Evolutionary conservation across 257 asterid species (phyloP), one percentile per base, ranked within the genome.

Genomic region (Solanum neorickii): DNA sequence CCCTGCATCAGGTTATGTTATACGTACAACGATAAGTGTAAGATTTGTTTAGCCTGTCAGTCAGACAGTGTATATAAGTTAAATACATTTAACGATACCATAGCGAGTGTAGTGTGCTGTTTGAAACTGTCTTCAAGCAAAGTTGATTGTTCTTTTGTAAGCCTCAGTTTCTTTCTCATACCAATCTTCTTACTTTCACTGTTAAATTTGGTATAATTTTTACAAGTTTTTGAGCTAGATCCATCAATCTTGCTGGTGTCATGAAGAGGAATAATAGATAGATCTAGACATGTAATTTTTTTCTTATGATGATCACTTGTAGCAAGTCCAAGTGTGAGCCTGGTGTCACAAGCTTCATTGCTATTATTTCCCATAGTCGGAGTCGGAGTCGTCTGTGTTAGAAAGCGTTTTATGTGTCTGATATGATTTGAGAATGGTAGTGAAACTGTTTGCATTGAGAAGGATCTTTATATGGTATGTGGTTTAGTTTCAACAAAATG

Each of bases 71-170:
- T 39, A 74, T 39, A 11, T 23, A 74, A 74, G 82, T 74, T 74
- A 74, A 74, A 39, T 21, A 35, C 29, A 21, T 31, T 33, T 47
- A 21, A 41, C 23, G 35, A 37, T 29, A 94, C 98, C 92, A 88
- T 91, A 11, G 89, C 91, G 20, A 91, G 93, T 56, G 94, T 92
- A 11, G 88, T 87, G 20, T 91, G 90, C 23, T 65, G 89, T 88
- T 88, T 87, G 94, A 92, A 94, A 77, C 92, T 90, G 52, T 90
- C 94, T 89, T 94, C 94, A 83, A 93, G 95, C 84, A 92, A 82
- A 42, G 86, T 87, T 3, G 90, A 72, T 56, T 94, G 95, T 47
- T 93, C 94, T 86, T 74, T 89, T 27, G 90, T 88, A 72, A 94
- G 94, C 93, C 94, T 94, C 91, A 93, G 12, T 88, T 94, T 94